These are phyloP conservation scores for Crassisporium funariophilum DNA, from an alignment of 768 basidiomycete genomes.

Conservation along the genomic window DNA sequence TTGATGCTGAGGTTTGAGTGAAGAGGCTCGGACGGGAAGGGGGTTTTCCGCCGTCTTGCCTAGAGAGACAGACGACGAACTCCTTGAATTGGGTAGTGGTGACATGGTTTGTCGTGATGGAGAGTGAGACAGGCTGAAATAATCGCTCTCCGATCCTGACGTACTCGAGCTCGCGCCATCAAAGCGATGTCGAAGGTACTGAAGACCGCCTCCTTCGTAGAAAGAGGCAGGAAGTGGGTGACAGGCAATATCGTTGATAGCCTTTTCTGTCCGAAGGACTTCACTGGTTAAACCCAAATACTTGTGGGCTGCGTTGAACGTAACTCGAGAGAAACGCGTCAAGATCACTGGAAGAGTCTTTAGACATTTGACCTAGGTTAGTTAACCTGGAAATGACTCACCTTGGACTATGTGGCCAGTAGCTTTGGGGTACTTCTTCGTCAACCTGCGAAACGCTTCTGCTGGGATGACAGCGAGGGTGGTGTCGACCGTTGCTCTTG, in stretches of 20 bases:
- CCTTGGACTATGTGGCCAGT: constrained; percentile 97
- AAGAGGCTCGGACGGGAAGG: constrained; percentile 18
- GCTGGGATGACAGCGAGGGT: constrained; percentile 99
- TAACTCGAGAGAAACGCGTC: constrained; percentile 94
- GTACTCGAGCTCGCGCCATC: constrained; percentile 53
- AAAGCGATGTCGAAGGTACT: constrained; percentile 89
- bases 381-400: constrained; percentile 24
- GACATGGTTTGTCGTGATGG: constrained; percentile 27
- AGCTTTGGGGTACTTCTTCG: constrained; percentile 96
- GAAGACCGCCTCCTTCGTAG: constrained; percentile 90
- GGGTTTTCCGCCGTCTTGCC: constrained; percentile 26
- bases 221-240: constrained; percentile 91
- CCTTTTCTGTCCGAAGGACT: constrained; percentile 94
- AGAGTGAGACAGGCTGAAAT: constrained; percentile 46
- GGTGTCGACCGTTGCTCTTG: constrained; percentile 91
- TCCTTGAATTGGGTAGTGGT: constrained; percentile 20
- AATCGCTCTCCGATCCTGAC: constrained; percentile 58
- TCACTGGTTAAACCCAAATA: constrained; percentile 95
- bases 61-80: constrained; percentile 28
- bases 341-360: constrained; percentile 67
- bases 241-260: constrained; percentile 95
- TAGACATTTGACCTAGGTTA: constrained; percentile 9
- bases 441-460: constrained; percentile 91
- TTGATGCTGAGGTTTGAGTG: too few species aligned
- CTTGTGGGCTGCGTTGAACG: constrained; percentile 95